Evolutionary conservation across 306 rosid species (phyloP).

Genomic region (Citrullus amarus): DNA sequence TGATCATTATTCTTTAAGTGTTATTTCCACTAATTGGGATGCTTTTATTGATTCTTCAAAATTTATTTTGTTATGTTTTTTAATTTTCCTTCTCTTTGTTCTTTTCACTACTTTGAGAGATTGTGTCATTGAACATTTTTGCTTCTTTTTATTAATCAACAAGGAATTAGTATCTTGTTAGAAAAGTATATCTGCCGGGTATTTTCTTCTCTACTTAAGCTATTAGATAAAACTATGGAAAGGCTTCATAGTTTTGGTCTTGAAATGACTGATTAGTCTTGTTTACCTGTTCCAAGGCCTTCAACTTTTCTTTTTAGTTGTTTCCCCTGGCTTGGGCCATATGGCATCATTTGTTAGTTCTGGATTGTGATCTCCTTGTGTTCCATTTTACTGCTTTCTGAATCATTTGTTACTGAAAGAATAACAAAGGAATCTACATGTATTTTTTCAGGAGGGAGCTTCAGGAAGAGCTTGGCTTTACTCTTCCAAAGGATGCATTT

Average conservation of each 20-base stretch:
- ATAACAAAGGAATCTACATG: not conserved
- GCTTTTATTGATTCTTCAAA: not conserved
- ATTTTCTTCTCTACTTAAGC: not conserved
- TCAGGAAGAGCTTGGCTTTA: slow-evolving; percentile 82
- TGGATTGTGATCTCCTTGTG: not conserved
- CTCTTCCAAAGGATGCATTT: slow-evolving; percentile 78
- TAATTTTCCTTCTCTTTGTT: not conserved
- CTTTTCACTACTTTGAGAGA: not conserved
- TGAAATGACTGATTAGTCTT: not conserved
- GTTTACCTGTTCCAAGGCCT: not conserved
- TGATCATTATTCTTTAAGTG: not conserved
- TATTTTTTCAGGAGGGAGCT: slow-evolving; percentile 76
- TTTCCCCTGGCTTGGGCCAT: not conserved
- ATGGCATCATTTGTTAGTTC: not conserved
- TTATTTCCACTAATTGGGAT: not conserved
- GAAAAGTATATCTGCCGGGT: too few species aligned
- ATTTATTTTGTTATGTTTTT: not conserved
- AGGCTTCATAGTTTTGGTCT: not conserved
- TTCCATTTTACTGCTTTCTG: not conserved
- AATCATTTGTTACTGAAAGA: not conserved
- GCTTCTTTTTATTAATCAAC: not conserved
- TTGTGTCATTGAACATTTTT: not conserved
- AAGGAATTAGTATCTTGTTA: not conserved
- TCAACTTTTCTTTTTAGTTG: not conserved
- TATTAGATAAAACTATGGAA: not conserved